phyloP scores from a whole-genome alignment of 306 rosid genomes.

The Vicia sativa region DNA sequence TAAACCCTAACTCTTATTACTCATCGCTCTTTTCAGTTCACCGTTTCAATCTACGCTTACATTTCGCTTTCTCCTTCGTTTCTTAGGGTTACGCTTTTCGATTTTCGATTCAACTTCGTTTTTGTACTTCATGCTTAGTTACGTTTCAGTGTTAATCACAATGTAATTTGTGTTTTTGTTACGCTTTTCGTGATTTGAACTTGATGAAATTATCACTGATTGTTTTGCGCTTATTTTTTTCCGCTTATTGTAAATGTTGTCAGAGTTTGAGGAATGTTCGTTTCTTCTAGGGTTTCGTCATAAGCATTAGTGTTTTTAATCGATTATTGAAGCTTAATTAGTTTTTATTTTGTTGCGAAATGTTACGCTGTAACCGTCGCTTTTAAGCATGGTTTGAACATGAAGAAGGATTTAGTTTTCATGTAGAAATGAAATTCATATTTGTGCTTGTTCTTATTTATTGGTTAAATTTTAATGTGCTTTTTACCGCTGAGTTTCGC shows the following conservation, averaged over 20 bases:
- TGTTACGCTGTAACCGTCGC: neutral
- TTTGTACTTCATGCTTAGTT: neutral
- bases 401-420: neutral
- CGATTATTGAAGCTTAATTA: neutral
- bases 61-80: neutral
- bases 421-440: neutral
- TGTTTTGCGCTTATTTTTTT: constrained; percentile 15
- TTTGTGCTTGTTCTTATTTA: constrained; percentile 1
- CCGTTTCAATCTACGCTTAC: constrained; percentile 2
- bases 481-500: neutral
- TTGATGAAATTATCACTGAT: neutral
- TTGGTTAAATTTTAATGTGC: neutral
- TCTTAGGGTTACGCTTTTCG: constrained; percentile 40
- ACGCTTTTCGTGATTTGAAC: constrained; percentile 12
- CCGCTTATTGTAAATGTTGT: constrained; percentile 1
- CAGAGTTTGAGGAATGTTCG: neutral
- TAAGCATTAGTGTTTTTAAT: constrained; percentile 1
- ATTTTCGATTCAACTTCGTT: constrained; percentile 5
- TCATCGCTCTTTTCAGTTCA: neutral
- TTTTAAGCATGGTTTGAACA: neutral
- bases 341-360: constrained; percentile 16
- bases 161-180: neutral
- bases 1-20: constrained; percentile 25
- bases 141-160: neutral
- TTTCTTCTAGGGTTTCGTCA: constrained; percentile 27